Percentiles rank a stretch among this genome's conserved stretches.
phyloP scores from a whole-genome alignment of 2,329 filamentous ascomycete genomes.

The Fusarium nygamai region DNA sequence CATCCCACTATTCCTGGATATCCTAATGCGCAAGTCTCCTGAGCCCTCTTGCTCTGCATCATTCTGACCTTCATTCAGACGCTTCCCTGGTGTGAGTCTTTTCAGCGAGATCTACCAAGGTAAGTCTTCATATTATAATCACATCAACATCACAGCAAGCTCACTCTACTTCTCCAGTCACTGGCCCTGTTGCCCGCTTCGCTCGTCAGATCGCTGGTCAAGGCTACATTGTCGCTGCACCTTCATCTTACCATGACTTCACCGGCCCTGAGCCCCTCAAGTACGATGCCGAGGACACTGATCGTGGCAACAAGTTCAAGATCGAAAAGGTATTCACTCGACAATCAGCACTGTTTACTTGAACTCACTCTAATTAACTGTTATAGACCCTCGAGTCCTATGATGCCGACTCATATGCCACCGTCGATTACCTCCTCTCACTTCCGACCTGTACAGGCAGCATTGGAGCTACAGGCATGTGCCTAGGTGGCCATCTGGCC shows the following conservation, averaged over 20 bases:
- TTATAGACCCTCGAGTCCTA: conserved; percentile 81
- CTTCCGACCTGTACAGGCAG: conserved; percentile 83
- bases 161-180: conserved; percentile 65
- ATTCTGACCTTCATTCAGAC: conserved; percentile 50
- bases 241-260: conserved; percentile 94
- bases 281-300: conserved; percentile 89
- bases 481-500: conserved; percentile 88
- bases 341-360: not conserved
- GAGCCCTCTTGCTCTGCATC: too few species aligned
- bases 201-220: conserved; percentile 91
- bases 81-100: conserved; percentile 85
- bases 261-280: conserved; percentile 83
- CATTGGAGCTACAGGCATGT: conserved; percentile 88
- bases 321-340: conserved; percentile 71
- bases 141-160: not conserved
- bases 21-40: conserved; percentile 75
- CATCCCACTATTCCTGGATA: conserved; percentile 87
- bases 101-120: conserved; percentile 98
- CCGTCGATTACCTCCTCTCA: conserved; percentile 75
- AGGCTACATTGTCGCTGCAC: conserved; percentile 92
- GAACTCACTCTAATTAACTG: not conserved
- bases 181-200: conserved; percentile 88
- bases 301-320: conserved; percentile 88
- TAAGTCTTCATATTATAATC: conserved; percentile 46
- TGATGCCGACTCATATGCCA: conserved; percentile 77